Conservation (phyloP, 2,329 filamentous ascomycete genomes). For the Clonostachys sp. region DNA sequence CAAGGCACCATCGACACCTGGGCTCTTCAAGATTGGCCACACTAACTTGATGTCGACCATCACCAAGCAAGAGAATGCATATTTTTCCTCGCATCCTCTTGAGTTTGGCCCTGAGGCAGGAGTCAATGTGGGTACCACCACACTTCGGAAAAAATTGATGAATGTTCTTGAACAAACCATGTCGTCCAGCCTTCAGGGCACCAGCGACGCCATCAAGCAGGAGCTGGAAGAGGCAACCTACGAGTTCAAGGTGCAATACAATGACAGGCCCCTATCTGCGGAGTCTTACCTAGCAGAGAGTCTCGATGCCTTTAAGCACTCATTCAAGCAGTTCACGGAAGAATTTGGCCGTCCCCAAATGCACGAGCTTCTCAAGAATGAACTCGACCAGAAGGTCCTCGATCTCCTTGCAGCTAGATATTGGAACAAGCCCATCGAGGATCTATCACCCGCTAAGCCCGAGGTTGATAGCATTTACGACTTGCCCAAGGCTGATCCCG, state of each 20-base stretch:
- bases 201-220: slow-evolving; percentile 86
- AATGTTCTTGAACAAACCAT: slow-evolving; percentile 94
- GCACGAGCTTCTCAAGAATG: slow-evolving; percentile 81
- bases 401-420: slow-evolving; percentile 90
- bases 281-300: slow-evolving; percentile 96
- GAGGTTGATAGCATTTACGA: slow-evolving; percentile 72
- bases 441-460: slow-evolving; percentile 60
- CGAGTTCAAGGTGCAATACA: slow-evolving; percentile 99
- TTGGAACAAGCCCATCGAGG: slow-evolving; percentile 94
- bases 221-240: slow-evolving; percentile 96
- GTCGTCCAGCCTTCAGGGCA: slow-evolving; percentile 85
- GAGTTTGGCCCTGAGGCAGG: slow-evolving; percentile 74
- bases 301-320: slow-evolving; percentile 94
- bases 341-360: slow-evolving; percentile 87
- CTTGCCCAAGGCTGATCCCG: slow-evolving; percentile 78
- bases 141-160: slow-evolving; percentile 93
- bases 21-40: slow-evolving; percentile 79
- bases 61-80: slow-evolving; percentile 81
- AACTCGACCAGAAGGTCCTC: slow-evolving; percentile 90
- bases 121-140: slow-evolving; percentile 77
- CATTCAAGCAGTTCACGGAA: slow-evolving; percentile 91
- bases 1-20: slow-evolving; percentile 64
- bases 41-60: slow-evolving; percentile 78
- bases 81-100: slow-evolving; percentile 76
- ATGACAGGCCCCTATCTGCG: slow-evolving; percentile 88